Evolutionary conservation across 2,329 filamentous ascomycete genomes (phyloP).

Genomic region (Tolypocladium ovalisporum): DNA sequence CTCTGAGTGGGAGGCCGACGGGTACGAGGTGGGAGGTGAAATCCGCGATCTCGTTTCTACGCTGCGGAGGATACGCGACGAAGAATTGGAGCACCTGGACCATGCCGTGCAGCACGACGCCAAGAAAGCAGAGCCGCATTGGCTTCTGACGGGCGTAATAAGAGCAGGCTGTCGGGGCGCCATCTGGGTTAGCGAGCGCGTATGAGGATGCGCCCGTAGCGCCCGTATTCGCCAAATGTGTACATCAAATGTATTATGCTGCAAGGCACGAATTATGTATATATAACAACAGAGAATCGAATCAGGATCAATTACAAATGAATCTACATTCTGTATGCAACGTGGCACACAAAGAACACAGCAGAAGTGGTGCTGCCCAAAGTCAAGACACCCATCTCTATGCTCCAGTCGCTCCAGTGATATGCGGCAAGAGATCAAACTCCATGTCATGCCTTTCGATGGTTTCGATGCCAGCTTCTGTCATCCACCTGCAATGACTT

Average conservation of each 20-base stretch:
- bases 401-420: neutral
- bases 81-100: constrained; percentile 94
- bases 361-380: neutral
- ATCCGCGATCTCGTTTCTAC: constrained; percentile 61
- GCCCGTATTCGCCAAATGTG: no score
- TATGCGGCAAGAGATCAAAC: neutral
- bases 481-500: neutral
- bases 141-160: constrained; percentile 78
- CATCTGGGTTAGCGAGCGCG: constrained; percentile 79
- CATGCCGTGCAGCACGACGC: constrained; percentile 90
- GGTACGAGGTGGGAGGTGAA: constrained; percentile 73
- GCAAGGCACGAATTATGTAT: neutral
- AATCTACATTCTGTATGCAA: neutral
- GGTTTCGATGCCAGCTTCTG: neutral
- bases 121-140: constrained; percentile 81
- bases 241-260: neutral
- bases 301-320: constrained; percentile 2
- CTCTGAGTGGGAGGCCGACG: constrained; percentile 59
- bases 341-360: neutral
- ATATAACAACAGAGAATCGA: neutral
- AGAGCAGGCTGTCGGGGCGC: constrained; percentile 82
- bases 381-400: neutral
- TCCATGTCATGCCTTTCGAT: neutral
- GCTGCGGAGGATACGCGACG: constrained; percentile 77
- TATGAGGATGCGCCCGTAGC: constrained; percentile 36